These are phyloP conservation scores for Berkeleyomyces rouxiae DNA, from an alignment of 2,329 filamentous ascomycete genomes.

Conservation along the genomic window DNA sequence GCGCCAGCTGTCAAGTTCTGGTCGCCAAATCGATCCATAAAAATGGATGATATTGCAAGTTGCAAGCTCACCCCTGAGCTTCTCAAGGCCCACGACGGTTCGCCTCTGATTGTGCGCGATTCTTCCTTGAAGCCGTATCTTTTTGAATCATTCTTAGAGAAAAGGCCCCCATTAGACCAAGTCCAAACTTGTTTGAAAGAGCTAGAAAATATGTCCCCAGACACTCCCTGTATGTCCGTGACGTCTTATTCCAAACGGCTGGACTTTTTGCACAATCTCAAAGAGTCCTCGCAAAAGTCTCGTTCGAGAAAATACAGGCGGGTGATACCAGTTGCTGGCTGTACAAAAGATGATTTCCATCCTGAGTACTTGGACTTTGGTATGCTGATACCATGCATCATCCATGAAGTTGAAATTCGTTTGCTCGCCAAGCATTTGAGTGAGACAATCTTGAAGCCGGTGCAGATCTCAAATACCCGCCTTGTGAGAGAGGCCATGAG, in stretches of 20 bases:
- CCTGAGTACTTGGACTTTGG: conserved; percentile 31
- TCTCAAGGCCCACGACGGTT: conserved; percentile 18
- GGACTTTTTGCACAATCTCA: conserved; percentile 40
- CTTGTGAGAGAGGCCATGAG: conserved; percentile 55
- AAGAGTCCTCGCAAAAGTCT: conserved; percentile 11
- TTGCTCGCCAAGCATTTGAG: conserved; percentile 46
- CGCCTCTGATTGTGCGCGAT: conserved; percentile 15
- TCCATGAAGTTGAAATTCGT: conserved; percentile 49
- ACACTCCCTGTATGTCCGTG: conserved; percentile 34
- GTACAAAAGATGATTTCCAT: conserved; percentile 32
- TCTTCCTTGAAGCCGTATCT: conserved; percentile 22
- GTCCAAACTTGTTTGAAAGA: conserved; percentile 24
- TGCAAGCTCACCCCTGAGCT: not conserved
- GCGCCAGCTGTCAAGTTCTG: not conserved
- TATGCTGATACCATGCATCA: conserved; percentile 54
- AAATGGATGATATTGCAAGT: conserved; percentile 2
- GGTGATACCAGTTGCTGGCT: conserved; percentile 31
- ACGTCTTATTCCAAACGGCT: conserved; percentile 34
- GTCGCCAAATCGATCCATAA: not conserved
- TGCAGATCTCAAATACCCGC: conserved; percentile 36
- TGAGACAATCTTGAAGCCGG: conserved; percentile 18
- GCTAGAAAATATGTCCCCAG: conserved; percentile 24
- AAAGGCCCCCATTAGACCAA: conserved; percentile 27
- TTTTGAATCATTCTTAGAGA: conserved; percentile 26
- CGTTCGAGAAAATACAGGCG: conserved; percentile 28